Percentiles rank a stretch among this genome's conserved stretches.
These are phyloP conservation scores for Pseudognaphalium luteoalbum DNA, from an alignment of 129 eudicot genomes.

Conservation along the genomic window DNA sequence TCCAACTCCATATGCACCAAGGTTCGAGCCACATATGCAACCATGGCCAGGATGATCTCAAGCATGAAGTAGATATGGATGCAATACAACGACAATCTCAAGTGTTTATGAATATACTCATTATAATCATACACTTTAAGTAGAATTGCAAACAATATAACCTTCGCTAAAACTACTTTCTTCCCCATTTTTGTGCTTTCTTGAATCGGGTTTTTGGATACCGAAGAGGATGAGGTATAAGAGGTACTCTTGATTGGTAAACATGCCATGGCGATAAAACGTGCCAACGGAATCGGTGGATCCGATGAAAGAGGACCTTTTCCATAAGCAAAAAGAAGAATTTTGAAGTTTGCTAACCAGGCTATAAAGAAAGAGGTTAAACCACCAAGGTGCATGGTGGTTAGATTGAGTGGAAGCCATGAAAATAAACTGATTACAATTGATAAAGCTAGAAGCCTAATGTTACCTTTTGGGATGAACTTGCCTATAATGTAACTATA, in stretches of 20 bases:
- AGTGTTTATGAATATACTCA: slow-evolving; percentile 30
- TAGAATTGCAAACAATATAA: slow-evolving; percentile 35
- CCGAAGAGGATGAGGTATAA: not conserved
- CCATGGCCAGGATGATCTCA: slow-evolving; percentile 41
- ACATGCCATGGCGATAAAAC: slow-evolving; percentile 50
- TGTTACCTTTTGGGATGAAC: slow-evolving; percentile 37
- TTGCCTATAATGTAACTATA: slow-evolving; percentile 43
- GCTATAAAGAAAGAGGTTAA: slow-evolving; percentile 57
- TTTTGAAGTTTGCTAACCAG: slow-evolving; percentile 70
- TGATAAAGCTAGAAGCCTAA: slow-evolving; percentile 36
- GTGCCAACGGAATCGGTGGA: slow-evolving; percentile 38
- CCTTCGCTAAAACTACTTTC: slow-evolving; percentile 31
- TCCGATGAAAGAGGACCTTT: slow-evolving; percentile 50
- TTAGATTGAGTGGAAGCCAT: slow-evolving; percentile 52
- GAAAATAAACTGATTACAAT: slow-evolving; percentile 47
- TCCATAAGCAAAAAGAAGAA: slow-evolving; percentile 51
- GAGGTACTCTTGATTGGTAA: slow-evolving; percentile 42
- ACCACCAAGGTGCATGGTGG: slow-evolving; percentile 57
- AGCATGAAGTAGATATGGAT: slow-evolving; percentile 52
- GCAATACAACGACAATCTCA: slow-evolving; percentile 36
- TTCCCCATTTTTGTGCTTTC: slow-evolving; percentile 5
- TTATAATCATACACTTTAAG: slow-evolving; percentile 37
- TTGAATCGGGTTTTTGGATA: not conserved
- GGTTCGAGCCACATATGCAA: slow-evolving; percentile 46
- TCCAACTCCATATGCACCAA: slow-evolving; percentile 42